phyloP scores from a whole-genome alignment of 441 rosid genomes.

The Erodium trifolium region DNA sequence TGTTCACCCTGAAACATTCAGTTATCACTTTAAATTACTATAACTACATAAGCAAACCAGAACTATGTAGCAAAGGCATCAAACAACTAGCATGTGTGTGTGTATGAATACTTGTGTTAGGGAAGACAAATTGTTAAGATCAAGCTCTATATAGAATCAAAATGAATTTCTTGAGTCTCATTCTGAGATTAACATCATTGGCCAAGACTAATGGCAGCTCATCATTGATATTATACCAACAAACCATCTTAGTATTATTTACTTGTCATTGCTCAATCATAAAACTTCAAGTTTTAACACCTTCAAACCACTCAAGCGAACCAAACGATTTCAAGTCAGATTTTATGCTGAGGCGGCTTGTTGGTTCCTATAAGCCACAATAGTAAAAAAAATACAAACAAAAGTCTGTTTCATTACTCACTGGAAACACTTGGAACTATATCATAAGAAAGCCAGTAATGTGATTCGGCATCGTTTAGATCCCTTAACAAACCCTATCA shows the following conservation, averaged over 20 bases:
- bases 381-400: too few relatives aligned
- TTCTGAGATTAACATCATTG: not conserved
- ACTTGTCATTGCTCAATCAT: not conserved
- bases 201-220: not conserved
- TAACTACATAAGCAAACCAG: not conserved
- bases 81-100: not conserved
- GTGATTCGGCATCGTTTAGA: not conserved
- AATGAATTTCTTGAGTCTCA: not conserved
- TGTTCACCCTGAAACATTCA: constrained; percentile 32
- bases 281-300: not conserved
- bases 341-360: too few relatives aligned
- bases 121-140: not conserved
- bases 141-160: not conserved
- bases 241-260: not conserved
- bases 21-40: not conserved
- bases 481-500: not conserved
- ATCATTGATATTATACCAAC: not conserved
- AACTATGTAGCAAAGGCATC: not conserved
- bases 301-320: not conserved
- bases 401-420: too few relatives aligned
- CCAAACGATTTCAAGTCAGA: not conserved
- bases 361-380: too few relatives aligned
- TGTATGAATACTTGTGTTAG: not conserved
- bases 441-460: not conserved
- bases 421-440: not conserved